Conservation (phyloP, 2,329 filamentous ascomycete genomes). For the Curvularia sp. region DNA sequence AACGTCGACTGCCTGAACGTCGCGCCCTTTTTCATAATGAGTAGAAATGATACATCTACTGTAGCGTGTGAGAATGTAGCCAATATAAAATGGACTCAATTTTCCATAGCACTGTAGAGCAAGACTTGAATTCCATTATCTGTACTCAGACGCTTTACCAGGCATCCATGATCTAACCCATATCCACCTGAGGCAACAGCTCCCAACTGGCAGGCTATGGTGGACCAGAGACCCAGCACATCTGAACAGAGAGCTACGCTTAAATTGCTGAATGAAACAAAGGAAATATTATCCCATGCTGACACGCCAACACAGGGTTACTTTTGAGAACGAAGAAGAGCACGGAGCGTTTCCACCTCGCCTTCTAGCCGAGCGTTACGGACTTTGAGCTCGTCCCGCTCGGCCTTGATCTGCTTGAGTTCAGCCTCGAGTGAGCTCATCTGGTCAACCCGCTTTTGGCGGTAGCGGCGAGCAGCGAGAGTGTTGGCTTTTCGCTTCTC, state of each 20-base stretch:
- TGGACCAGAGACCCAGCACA: slow-evolving; percentile 39
- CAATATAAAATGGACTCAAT: slow-evolving; percentile 1
- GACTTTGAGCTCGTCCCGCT: slow-evolving; percentile 69
- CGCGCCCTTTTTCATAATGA: slow-evolving; percentile 7
- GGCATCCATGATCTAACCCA: slow-evolving; percentile 9
- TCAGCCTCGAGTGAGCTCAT: slow-evolving; percentile 67
- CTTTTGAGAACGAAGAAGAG: slow-evolving; percentile 54
- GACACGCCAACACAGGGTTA: slow-evolving; percentile 23
- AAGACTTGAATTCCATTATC: slow-evolving; percentile 13
- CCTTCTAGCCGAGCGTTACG: slow-evolving; percentile 70
- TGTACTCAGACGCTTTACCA: slow-evolving; percentile 18
- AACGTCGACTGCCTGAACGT: neutral
- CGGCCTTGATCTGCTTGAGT: slow-evolving; percentile 64
- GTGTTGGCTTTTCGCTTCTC: slow-evolving; percentile 72
- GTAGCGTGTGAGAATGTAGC: neutral
- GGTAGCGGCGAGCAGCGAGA: slow-evolving; percentile 73
- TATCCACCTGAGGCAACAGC: slow-evolving; percentile 23
- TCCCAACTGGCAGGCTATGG: slow-evolving; percentile 30
- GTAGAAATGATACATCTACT: neutral
- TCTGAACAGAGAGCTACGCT: slow-evolving; percentile 26
- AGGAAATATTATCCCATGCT: slow-evolving; percentile 22
- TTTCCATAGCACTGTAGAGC: slow-evolving; percentile 10
- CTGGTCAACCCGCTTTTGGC: slow-evolving; percentile 73
- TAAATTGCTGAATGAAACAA: too few species aligned
- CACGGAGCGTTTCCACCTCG: slow-evolving; percentile 67